Base-by-base conservation (phyloP, 306 rosid species). In the Cucumis melo region DNA sequence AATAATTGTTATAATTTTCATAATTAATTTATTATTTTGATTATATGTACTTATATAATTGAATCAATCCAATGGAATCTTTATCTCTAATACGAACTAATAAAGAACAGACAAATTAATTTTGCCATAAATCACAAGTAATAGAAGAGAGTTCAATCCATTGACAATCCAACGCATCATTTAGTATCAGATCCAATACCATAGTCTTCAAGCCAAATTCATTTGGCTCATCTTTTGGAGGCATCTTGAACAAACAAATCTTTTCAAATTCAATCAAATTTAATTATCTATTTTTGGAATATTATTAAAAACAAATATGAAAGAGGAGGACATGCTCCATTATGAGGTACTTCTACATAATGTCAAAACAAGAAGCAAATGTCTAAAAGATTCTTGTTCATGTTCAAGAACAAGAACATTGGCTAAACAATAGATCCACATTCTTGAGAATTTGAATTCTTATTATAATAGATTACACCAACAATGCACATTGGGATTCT, bases 391-490 rank as follows among this genome's bases (percentile, higher is more conserved):
- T 29, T 73, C 87, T 82, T 82, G 81, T 83, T 75, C 91, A 85
- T 88, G 88, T 85, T 73, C 50, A 71, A 82, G 85, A 86, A 78
- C 84, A 84, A 36, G 65, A 75, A 64, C 78, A 19, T 39, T 20
- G 29, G 53, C 24, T 66, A 89, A 83, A 82, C 59, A 85, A 83
- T 81, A 76, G 88, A 86, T 62, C 88, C 84, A 59, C 84, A 86
- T 82, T 73, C 80, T 78, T 80, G 86, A 81, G 84, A 84, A 83
- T 82, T 83, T 76, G 83, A 62, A 54, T 87, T 75, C 87, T 90
- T 90, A 90, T 92, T 86, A 81, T 74, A 79, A 85, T 80, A 84
- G 81, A 83, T 83, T 94, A 89, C 91, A 86, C 85, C 84, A 86
- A 79, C 88, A 89, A 90, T 85, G 86, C 85, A 81, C 89, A 84